Evolutionary conservation across 163 green algal species (phyloP), one percentile per base, ranked within the genome.

Genomic region (Scenedesmus sp.): DNA sequence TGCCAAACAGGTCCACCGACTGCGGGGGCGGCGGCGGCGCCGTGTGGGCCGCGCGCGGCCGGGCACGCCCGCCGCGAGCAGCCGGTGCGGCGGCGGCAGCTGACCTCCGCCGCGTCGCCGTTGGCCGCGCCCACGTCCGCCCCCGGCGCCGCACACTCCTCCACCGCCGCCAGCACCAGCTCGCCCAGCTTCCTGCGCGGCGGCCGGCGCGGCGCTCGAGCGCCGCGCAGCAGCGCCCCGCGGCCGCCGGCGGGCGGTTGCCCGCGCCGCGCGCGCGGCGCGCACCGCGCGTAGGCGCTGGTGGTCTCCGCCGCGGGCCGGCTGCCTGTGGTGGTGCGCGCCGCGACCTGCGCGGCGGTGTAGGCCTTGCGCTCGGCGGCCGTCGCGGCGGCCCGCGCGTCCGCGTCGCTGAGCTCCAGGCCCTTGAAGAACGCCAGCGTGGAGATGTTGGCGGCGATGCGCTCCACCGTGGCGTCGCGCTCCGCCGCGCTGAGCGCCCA

Each of bases 361-460:
- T 96, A 95, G 7, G 93, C 92, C 76, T 92, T 94, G 51, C 76
- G 87, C 80, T 97, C 93, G 24, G 93, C 78, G 4, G 71, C 66
- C 2, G 72, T 66, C 0, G 91, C 89, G 20, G 83, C 76, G 29
- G 77, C 47, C 2, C 47, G 63, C 1, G 71, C 81, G 2, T 81
- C 80, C 58, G 87, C 85, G 31, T 84, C 70, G 17, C 83, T 73
- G 44, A 88, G 78, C 6, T 78, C 47, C 20, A 79, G 28, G 18
- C 66, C 74, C 2, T 80, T 77, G 45, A 87, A 89, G 63, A 93
- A 93, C 0, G 76, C 80, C 69, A 94, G 77, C 3, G 50, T 85
- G 7, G 80, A 75, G 1, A 94, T 84, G 75, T 89, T 93, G 10
- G 80, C 58, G 7, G 78, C 70, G 26, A 93, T 76, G 42, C 89